phyloP scores from a whole-genome alignment of 225 moss, liverwort and hornwort species.

The Neckera pumila region DNA sequence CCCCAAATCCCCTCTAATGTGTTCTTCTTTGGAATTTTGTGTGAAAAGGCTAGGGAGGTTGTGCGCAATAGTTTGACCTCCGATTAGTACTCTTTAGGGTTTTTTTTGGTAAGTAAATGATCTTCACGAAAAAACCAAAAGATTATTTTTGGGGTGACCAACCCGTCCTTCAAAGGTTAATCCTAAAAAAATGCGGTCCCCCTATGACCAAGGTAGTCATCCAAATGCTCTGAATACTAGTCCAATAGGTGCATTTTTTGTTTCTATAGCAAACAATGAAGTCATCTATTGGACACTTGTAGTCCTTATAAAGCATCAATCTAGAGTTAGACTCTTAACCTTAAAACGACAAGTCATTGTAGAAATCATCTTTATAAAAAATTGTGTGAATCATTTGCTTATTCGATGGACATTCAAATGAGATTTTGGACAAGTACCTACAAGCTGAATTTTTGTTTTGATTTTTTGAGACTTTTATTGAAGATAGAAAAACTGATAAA shows the following conservation, averaged over 20 bases:
- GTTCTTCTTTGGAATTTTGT: no score
- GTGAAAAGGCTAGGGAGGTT: no score
- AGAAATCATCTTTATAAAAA: not conserved
- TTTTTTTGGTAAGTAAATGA: not conserved
- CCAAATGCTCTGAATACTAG: not conserved
- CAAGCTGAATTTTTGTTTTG: no score
- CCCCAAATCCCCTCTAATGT: no score
- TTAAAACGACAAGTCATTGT: fast-evolving
- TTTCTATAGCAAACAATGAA: fast-evolving
- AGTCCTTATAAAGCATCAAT: fast-evolving
- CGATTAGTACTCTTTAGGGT: fast-evolving
- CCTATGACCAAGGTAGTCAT: not conserved
- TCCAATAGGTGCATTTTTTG: not conserved
- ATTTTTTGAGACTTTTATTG: no score
- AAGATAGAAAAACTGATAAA: no score
- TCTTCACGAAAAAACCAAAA: fast-evolving
- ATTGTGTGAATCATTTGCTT: not conserved
- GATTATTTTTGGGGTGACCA: no score
- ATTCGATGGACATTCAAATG: no score
- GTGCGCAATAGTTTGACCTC: no score
- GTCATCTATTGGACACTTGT: not conserved
- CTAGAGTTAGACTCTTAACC: fast-evolving
- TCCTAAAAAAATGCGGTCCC: fast-evolving
- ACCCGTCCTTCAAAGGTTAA: fast-evolving
- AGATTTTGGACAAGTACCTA: no score